Conservation (phyloP, 2,329 filamentous ascomycete species). For the Tothia fuscella region DNA sequence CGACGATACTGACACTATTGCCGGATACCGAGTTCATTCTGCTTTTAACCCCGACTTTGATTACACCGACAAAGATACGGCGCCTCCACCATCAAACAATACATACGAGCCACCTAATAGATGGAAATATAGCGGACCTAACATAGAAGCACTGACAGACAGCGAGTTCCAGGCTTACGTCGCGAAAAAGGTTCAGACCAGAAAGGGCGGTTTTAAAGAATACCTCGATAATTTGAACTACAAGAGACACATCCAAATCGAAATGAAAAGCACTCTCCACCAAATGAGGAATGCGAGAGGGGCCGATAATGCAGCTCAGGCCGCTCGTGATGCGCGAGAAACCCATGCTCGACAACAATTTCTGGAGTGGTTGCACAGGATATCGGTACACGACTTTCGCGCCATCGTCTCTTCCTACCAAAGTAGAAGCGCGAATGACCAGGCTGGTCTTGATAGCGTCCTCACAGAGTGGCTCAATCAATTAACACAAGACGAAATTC, state of each 20-base stretch:
- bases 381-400: too few species aligned
- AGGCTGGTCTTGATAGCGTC: too few species aligned
- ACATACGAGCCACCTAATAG: conserved; percentile 18
- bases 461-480: too few species aligned
- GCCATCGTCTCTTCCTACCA: too few species aligned
- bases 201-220: neutral
- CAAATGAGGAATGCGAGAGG: neutral
- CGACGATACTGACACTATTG: conserved; percentile 5
- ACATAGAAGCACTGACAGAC: conserved; percentile 43
- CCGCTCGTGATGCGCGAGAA: neutral
- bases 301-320: neutral
- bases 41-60: conserved; percentile 32
- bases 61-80: conserved; percentile 22
- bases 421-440: too few species aligned
- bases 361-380: neutral
- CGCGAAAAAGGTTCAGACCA: neutral
- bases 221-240: too few species aligned
- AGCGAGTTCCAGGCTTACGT: conserved; percentile 43
- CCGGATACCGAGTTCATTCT: conserved; percentile 12
- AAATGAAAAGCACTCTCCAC: too few species aligned
- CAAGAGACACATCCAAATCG: too few species aligned
- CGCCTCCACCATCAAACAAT: conserved; percentile 4
- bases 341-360: neutral
- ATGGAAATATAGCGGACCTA: conserved; percentile 49
- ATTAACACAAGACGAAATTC: too few species aligned